Conservation (phyloP, 371 early-diverging fungal genomes). For the Saksenaea oblongispora region DNA sequence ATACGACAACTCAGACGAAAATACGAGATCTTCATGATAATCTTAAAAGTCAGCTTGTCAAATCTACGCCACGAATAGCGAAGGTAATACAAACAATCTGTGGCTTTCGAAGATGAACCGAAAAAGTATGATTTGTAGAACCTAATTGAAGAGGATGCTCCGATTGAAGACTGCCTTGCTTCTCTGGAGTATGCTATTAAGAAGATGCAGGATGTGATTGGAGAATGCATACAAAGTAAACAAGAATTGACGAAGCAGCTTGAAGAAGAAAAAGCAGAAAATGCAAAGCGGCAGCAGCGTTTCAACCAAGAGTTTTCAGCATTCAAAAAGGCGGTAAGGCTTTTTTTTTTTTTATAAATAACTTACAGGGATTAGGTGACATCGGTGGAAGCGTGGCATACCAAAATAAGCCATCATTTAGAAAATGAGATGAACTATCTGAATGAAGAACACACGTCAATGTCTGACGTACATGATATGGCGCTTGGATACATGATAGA, state of each 20-base stretch:
- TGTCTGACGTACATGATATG: not conserved
- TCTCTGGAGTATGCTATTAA: constrained; percentile 14
- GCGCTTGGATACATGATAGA: not conserved
- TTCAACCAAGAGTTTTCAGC: constrained; percentile 9
- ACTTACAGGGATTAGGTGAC: not conserved
- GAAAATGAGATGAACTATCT: not conserved
- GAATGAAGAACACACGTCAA: not conserved
- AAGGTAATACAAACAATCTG: not conserved
- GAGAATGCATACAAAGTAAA: constrained; percentile 6
- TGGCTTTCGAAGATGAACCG: too few species aligned
- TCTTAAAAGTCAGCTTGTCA: constrained; percentile 3
- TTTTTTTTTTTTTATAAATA: not conserved
- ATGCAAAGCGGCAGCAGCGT: constrained; percentile 3
- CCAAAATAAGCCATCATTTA: not conserved
- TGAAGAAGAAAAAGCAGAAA: constrained; percentile 10
- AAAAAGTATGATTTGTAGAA: not conserved
- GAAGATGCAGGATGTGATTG: constrained; percentile 14
- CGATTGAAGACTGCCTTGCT: constrained; percentile 8
- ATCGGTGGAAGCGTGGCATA: not conserved
- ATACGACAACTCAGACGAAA: not conserved
- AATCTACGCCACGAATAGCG: constrained; percentile 3
- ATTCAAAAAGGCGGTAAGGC: constrained; percentile 8
- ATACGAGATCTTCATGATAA: not conserved
- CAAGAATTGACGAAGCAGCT: constrained; percentile 11
- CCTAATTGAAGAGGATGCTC: constrained; percentile 2